These are phyloP conservation scores for Senna siamea DNA, from an alignment of 306 rosid genomes.

Conservation along the genomic window DNA sequence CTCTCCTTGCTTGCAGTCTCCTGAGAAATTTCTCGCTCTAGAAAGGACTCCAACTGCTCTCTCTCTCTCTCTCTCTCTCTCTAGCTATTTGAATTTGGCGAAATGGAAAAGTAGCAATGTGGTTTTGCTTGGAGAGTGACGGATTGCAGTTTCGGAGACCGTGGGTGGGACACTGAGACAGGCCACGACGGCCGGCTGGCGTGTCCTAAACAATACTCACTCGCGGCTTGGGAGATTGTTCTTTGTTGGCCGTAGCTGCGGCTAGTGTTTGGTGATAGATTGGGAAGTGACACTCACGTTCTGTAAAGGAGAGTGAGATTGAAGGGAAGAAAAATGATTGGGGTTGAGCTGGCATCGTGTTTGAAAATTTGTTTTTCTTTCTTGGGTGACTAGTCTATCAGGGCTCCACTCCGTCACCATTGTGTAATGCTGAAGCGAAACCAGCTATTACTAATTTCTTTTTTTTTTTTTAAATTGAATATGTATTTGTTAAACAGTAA, in stretches of 20 bases:
- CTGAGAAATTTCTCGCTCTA: not conserved
- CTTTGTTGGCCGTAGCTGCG: no score
- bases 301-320: not conserved
- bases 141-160: not conserved
- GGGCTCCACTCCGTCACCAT: not conserved
- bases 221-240: slow-evolving; percentile 3
- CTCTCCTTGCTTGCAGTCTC: not conserved
- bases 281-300: not conserved
- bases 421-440: not conserved
- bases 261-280: not conserved
- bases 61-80: not conserved
- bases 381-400: not conserved
- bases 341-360: not conserved
- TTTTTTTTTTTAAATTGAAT: no score
- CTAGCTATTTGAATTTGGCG: not conserved
- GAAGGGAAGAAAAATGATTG: not conserved
- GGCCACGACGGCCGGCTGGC: not conserved
- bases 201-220: not conserved
- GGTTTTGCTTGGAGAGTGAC: not conserved
- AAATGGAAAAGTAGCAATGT: not conserved
- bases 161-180: not conserved
- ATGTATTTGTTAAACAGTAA: no score
- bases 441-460: not conserved
- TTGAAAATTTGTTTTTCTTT: not conserved
- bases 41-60: not conserved